Percentiles rank a stretch among this genome's conserved stretches.
phyloP scores from a whole-genome alignment of 2,329 filamentous ascomycete species.

The Sporothrix phasma region DNA sequence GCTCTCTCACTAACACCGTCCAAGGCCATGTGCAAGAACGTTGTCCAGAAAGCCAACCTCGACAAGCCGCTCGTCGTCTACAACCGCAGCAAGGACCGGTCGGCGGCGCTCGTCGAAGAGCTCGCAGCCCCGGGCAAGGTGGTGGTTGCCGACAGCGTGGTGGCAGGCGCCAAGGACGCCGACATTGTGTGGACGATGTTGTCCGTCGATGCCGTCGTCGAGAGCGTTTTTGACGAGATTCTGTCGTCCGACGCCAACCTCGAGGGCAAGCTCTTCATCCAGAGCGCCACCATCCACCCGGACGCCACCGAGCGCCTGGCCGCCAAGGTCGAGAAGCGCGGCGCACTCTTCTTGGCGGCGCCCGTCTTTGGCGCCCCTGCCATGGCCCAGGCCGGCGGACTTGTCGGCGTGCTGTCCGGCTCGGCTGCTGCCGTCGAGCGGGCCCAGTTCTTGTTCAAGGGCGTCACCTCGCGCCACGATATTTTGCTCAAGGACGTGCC shows the following conservation, averaged over 20 bases:
- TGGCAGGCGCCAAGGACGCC: slow-evolving; percentile 55
- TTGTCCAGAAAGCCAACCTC: slow-evolving; percentile 66
- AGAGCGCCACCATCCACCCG: slow-evolving; percentile 82
- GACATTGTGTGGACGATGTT: slow-evolving; percentile 79
- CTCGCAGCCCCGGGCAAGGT: slow-evolving; percentile 51
- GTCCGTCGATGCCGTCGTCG: slow-evolving; percentile 72
- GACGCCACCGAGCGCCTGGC: slow-evolving; percentile 63
- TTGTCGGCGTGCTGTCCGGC: slow-evolving; percentile 66
- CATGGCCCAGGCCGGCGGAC: slow-evolving; percentile 58
- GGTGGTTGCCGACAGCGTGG: slow-evolving; percentile 52
- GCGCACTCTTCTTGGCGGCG: slow-evolving; percentile 63
- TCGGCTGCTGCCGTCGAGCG: slow-evolving; percentile 48
- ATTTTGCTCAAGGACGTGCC: slow-evolving; percentile 63
- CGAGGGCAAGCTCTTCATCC: slow-evolving; percentile 67
- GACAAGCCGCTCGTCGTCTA: slow-evolving; percentile 64
- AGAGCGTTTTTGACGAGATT: slow-evolving; percentile 57
- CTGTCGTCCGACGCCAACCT: slow-evolving; percentile 48
- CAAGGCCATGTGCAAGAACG: slow-evolving; percentile 75
- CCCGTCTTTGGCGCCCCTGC: slow-evolving; percentile 62
- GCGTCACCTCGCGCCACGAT: slow-evolving; percentile 58
- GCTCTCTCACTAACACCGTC: not conserved
- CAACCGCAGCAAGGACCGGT: slow-evolving; percentile 64
- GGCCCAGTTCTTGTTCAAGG: slow-evolving; percentile 60
- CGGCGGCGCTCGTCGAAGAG: slow-evolving; percentile 51
- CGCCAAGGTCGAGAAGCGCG: slow-evolving; percentile 44